phyloP scores from a whole-genome alignment of 1,284 basidiomycete species.

The Heliocybe sulcata region DNA sequence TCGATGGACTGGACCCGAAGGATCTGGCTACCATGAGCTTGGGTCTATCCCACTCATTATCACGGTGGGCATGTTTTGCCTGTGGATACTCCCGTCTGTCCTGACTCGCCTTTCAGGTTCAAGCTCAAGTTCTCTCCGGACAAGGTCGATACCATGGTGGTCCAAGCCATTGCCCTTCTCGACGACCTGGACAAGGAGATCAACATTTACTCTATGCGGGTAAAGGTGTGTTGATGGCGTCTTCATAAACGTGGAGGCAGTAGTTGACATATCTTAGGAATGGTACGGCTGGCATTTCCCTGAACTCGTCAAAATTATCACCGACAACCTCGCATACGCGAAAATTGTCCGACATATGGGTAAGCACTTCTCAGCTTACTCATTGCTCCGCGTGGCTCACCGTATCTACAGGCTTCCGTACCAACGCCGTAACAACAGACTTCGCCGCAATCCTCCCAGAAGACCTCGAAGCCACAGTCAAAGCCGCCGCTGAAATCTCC shows the following conservation, averaged over 20 bases:
- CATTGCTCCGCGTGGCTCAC: not conserved
- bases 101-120: constrained; percentile 49
- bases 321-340: constrained; percentile 95
- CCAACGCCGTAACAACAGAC: constrained; percentile 82
- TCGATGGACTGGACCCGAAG: constrained; percentile 90
- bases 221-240: constrained; percentile 59
- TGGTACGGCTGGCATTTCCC: constrained; percentile 99
- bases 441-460: constrained; percentile 91
- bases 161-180: constrained; percentile 96
- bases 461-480: constrained; percentile 88
- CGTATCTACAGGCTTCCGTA: constrained; percentile 86
- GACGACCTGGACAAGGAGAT: constrained; percentile 99
- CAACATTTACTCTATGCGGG: constrained; percentile 98
- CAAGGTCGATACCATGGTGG: constrained; percentile 99
- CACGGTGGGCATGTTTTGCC: constrained; percentile 44
- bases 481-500: constrained; percentile 90
- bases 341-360: constrained; percentile 88
- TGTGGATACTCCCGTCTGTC: not conserved
- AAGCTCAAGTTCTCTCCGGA: constrained; percentile 99
- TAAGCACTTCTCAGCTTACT: constrained; percentile 23
- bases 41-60: constrained; percentile 94
- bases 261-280: constrained; percentile 49
- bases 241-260: constrained; percentile 4
- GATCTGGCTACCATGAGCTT: constrained; percentile 97
- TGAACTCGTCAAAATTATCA: constrained; percentile 97